phyloP scores from a whole-genome alignment of 148 eudicot species.

The Hydrangea macrophylla region DNA sequence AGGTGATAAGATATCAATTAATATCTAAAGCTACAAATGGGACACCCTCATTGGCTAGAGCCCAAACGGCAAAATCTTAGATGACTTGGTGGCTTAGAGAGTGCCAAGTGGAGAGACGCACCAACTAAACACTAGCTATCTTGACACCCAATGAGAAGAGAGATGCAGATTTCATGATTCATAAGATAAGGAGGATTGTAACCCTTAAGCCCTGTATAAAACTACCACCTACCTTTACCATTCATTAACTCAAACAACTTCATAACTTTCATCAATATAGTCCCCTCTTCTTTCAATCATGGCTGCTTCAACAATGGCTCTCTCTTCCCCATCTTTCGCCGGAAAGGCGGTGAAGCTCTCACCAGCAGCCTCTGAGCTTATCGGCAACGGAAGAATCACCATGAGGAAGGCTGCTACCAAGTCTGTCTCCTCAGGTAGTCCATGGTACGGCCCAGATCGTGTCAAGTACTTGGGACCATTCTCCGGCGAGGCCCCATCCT shows the following conservation, averaged over 20 bases:
- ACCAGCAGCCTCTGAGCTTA: constrained; percentile 16
- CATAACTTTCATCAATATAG: neutral
- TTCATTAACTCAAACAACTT: neutral
- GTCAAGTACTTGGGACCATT: constrained; percentile 45
- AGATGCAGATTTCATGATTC: constrained; percentile 21
- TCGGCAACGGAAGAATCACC: constrained; percentile 24
- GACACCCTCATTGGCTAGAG: neutral
- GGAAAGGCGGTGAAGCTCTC: constrained; percentile 35
- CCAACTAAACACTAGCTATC: neutral
- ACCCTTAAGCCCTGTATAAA: constrained; percentile 1
- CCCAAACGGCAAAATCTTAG: neutral
- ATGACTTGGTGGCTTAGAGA: neutral
- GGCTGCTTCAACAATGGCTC: constrained; percentile 37
- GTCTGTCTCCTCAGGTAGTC: constrained; percentile 31
- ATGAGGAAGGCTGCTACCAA: constrained; percentile 32
- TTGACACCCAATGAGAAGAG: constrained; percentile 15
- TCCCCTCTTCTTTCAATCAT: constrained; percentile 8
- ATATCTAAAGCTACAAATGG: too few relatives aligned
- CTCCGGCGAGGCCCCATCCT: constrained; percentile 48
- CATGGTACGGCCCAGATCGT: constrained; percentile 42
- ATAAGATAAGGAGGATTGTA: constrained; percentile 12
- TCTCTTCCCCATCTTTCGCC: constrained; percentile 38
- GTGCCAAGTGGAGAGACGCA: neutral
- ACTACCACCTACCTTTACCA: constrained; percentile 4
- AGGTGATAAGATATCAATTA: too few relatives aligned